A percentile compares a stretch with the other conserved stretches of the same genome.
phyloP scores from a whole-genome alignment of 75 land plant species.

The Chamaecyparis obtusa region DNA sequence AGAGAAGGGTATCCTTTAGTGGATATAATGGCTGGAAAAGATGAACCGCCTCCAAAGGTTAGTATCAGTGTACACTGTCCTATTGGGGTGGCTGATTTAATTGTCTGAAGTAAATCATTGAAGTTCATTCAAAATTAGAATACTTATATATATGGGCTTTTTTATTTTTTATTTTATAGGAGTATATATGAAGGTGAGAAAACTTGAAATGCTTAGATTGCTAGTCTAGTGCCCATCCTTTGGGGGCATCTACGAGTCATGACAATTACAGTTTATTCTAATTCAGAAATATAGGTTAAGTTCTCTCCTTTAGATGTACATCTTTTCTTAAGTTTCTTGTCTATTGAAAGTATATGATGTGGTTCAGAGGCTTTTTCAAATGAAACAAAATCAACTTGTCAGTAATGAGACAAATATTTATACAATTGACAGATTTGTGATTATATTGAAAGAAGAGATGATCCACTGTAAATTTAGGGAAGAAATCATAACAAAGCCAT shows the following conservation, averaged over 20 bases:
- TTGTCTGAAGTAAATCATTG: neutral
- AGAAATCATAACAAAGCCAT: too few relatives aligned
- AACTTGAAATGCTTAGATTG: too few relatives aligned
- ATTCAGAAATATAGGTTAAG: neutral
- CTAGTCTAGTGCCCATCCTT: neutral
- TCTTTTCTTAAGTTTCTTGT: neutral
- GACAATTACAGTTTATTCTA: neutral
- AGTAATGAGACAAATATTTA: too few relatives aligned
- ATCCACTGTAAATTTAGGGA: too few relatives aligned
- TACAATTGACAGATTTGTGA: too few relatives aligned
- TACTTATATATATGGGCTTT: neutral
- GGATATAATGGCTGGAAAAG: constrained; percentile 86
- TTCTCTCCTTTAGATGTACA: neutral
- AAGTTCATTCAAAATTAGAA: neutral
- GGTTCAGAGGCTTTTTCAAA: too few relatives aligned
- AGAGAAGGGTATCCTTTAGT: constrained; percentile 90
- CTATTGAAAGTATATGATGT: too few relatives aligned
- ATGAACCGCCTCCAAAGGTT: constrained; percentile 88
- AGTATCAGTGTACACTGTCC: neutral
- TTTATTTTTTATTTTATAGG: neutral
- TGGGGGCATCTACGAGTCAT: neutral
- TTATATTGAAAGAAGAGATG: too few relatives aligned
- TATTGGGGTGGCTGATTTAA: neutral
- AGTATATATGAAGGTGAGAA: too few relatives aligned
- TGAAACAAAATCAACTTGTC: neutral